Conservation (phyloP, 2,329 filamentous ascomycete species). For the Aspergillus tanneri region DNA sequence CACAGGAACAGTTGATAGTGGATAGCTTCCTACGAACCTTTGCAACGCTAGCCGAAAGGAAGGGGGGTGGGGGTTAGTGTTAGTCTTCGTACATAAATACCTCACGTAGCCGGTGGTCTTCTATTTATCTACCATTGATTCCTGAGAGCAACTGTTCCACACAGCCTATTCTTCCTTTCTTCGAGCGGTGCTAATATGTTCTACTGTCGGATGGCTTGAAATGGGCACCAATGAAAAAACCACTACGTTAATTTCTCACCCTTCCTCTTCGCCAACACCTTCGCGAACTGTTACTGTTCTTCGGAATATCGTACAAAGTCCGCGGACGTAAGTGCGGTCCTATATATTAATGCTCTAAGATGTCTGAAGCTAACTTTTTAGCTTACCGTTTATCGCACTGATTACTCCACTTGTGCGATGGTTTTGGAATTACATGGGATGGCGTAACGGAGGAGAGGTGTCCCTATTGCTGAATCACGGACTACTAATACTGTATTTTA, state of each 20-base stretch:
- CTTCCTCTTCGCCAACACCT: constrained; percentile 1
- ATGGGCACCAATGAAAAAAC: constrained; percentile 1
- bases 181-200: neutral
- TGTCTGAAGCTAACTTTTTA: neutral
- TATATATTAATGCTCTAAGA: neutral
- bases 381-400: neutral
- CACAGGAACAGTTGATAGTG: neutral
- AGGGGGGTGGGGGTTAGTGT: neutral
- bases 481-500: neutral
- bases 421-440: neutral
- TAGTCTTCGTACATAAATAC: neutral
- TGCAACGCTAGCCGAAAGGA: too few relatives aligned
- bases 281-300: neutral
- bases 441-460: neutral
- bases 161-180: neutral
- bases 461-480: neutral
- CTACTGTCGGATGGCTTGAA: constrained; percentile 1
- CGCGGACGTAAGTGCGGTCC: constrained; percentile 1
- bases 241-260: neutral
- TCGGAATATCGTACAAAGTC: constrained; percentile 1
- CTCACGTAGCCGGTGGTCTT: neutral
- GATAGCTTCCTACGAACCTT: too few relatives aligned
- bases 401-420: neutral
- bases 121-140: neutral
- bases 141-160: neutral